phyloP scores from a whole-genome alignment of 2,329 filamentous ascomycete species.

The Aspergillus candidus region DNA sequence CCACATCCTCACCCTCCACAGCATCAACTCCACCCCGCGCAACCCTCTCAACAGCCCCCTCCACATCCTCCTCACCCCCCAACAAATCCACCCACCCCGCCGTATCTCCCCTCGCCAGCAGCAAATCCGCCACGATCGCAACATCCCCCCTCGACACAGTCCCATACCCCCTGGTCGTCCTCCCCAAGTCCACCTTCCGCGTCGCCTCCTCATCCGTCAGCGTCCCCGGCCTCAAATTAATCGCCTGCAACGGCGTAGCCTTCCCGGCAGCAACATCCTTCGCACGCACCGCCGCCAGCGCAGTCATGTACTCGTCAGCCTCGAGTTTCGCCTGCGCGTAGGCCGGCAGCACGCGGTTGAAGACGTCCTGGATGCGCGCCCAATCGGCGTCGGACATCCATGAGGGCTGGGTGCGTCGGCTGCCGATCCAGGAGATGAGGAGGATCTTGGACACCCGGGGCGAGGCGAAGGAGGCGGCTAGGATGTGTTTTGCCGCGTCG shows the following conservation, averaged over 20 bases:
- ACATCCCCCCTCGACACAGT: constrained; percentile 47
- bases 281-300: constrained; percentile 34
- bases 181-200: constrained; percentile 45
- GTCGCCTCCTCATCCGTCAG: constrained; percentile 45
- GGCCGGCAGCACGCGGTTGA: constrained; percentile 44
- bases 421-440: constrained; percentile 50
- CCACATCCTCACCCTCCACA: constrained; percentile 47
- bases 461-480: constrained; percentile 42
- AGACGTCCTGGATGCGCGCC: constrained; percentile 41
- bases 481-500: constrained; percentile 51
- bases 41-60: constrained; percentile 42
- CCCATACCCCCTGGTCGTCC: constrained; percentile 40
- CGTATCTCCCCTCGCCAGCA: constrained; percentile 44
- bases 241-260: constrained; percentile 39
- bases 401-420: constrained; percentile 41
- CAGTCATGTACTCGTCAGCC: constrained; percentile 51
- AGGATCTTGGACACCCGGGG: constrained; percentile 49
- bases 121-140: constrained; percentile 44
- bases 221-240: constrained; percentile 47
- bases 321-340: constrained; percentile 52
- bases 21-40: constrained; percentile 42
- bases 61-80: constrained; percentile 44
- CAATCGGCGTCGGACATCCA: constrained; percentile 50
- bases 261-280: constrained; percentile 8
- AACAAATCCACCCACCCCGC: constrained; percentile 51